Percentiles rank a stretch among this genome's conserved stretches.
Evolutionary conservation across 805 yeast species (phyloP).

Genomic region (Teunomyces atbi): DNA sequence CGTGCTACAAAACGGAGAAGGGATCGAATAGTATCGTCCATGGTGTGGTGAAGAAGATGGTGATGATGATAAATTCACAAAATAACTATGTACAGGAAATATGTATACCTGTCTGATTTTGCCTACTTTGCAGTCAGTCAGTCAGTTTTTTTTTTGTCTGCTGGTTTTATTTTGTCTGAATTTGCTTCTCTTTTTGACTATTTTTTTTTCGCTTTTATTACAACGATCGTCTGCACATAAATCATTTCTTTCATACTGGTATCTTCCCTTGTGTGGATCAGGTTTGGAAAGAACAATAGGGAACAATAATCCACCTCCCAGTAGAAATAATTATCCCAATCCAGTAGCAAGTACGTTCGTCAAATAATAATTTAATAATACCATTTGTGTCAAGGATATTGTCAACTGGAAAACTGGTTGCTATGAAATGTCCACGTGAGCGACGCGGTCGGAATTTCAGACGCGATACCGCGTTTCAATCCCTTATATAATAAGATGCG

Average conservation of each 20-base stretch:
- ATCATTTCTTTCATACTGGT: background rate
- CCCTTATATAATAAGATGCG: conserved; percentile 5
- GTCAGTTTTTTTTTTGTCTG: background rate
- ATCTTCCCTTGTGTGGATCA: background rate
- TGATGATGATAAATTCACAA: background rate
- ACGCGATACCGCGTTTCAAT: conserved; percentile 2
- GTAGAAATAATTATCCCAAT: background rate
- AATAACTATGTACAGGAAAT: background rate
- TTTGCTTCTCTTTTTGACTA: background rate
- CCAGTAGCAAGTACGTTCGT: background rate
- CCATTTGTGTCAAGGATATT: background rate
- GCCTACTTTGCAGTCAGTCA: no score
- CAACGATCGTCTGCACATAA: no score
- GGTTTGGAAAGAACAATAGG: background rate
- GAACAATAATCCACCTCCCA: background rate
- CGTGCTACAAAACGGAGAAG: conserved; percentile 78
- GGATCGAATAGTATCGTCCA: conserved; percentile 46
- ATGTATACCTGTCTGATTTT: background rate
- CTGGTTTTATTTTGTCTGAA: background rate
- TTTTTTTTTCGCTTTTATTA: background rate
- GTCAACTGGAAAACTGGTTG: background rate
- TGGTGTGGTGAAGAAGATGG: conserved; percentile 8
- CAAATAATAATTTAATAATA: background rate
- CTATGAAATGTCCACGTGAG: conserved; percentile 2
- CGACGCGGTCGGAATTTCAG: conserved; percentile 2